These are phyloP conservation scores for Phytopythium aichiense DNA, from an alignment of 352 stramenopile species.

Conservation along the genomic window DNA sequence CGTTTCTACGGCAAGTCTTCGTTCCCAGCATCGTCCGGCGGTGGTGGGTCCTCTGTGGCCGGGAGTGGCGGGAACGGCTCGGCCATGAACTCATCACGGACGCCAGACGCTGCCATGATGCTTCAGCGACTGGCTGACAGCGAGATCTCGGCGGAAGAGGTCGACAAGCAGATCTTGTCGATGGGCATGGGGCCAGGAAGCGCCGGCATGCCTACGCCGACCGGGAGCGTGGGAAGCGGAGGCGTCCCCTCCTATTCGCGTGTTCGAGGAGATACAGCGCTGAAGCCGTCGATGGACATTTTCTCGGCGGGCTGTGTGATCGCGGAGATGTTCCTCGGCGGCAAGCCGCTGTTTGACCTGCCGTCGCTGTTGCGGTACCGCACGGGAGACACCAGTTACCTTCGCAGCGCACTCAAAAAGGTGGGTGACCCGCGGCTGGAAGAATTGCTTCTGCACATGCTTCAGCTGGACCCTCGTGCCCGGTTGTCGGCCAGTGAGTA, in stretches of 20 bases:
- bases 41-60: constrained; percentile 10
- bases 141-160: constrained; percentile 62
- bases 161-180: constrained; percentile 67
- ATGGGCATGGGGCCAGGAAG: constrained; percentile 37
- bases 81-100: constrained; percentile 21
- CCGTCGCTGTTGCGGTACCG: constrained; percentile 88
- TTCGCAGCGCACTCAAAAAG: constrained; percentile 89
- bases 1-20: constrained; percentile 48
- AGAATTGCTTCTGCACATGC: constrained; percentile 92
- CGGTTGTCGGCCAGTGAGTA: constrained; percentile 88
- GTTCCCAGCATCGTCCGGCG: constrained; percentile 5
- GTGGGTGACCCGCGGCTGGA: constrained; percentile 88
- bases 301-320: constrained; percentile 98
- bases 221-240: constrained; percentile 13
- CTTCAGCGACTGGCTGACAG: constrained; percentile 71
- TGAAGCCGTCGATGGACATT: constrained; percentile 95
- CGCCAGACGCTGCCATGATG: constrained; percentile 55
- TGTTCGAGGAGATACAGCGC: constrained; percentile 49
- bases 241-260: constrained; percentile 30
- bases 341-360: constrained; percentile 94
- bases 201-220: constrained; percentile 22
- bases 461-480: constrained; percentile 88
- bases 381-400: constrained; percentile 61
- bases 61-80: constrained; percentile 2
- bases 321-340: constrained; percentile 95